Base-by-base conservation (phyloP, 176 grass and related monocot genomes). In the Microstegium vimineum region DNA sequence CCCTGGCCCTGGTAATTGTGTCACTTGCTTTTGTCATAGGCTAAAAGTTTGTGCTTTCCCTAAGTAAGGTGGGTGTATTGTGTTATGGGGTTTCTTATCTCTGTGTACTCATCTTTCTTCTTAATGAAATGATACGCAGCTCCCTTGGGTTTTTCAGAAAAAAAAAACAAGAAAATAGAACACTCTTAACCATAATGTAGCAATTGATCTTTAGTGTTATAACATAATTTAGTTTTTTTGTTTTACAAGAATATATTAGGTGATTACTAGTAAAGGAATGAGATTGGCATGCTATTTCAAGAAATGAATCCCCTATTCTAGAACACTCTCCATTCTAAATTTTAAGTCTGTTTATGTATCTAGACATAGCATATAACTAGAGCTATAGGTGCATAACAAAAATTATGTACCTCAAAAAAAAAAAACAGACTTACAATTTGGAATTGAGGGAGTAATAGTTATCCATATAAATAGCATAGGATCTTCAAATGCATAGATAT, bases 381-480 rank as follows among this genome's bases (percentile, higher is more conserved):
- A n/a, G n/a, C n/a, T n/a, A n/a, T n/a, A n/a, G 51, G 51, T n/a
- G 51, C 51, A 54, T n/a, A 57, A 25, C 22, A 23, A 56, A n/a
- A 56, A 56, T n/a, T n/a, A 56, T 56, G 54, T 23, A 57, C 54
- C 54, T 11, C 8, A 1, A 57, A 57, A 57, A 57, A 57, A 3
- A 20, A 56, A 49, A n/a, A 57, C 54, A 20, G 54, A 56, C 54
- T 57, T 57, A 23, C 22, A 57, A 57, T 57, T 57, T 57, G 54
- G 22, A 57, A 57, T 25, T 11, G 54, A 10, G 54, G 22, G 22
- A 57, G 52, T 56, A 78, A 59, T 36, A 86, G 57, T 74, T 35
- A 78, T 31, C 31, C 86, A 85, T 83, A 89, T 26, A 95, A 62
- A 71, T 90, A 78, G 27, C 61, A 73, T 76, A 89, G 71, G 51